phyloP scores from a whole-genome alignment of 1,284 basidiomycete genomes.

The Sporisorium iseilematis-ciliati region DNA sequence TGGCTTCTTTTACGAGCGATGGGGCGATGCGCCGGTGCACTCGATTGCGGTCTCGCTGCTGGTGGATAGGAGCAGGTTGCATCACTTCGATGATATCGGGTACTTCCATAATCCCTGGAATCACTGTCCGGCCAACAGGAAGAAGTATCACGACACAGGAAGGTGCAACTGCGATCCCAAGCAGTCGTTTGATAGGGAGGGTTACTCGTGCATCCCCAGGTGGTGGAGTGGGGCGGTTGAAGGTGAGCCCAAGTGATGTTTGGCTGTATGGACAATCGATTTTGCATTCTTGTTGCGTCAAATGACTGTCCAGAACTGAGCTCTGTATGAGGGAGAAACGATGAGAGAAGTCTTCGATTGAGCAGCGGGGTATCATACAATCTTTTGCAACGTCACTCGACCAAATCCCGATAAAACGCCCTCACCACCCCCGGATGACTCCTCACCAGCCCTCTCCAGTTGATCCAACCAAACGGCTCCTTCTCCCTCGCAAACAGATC shows the following conservation, averaged over 20 bases:
- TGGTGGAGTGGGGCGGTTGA: slow-evolving; percentile 59
- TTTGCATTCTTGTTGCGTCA: not conserved
- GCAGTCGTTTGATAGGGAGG: slow-evolving; percentile 59
- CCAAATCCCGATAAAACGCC: slow-evolving; percentile 39
- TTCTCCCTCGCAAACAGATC: slow-evolving; percentile 46
- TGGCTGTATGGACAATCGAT: not conserved
- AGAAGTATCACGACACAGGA: slow-evolving; percentile 64
- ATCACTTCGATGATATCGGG: slow-evolving; percentile 65
- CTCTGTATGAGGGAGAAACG: no score
- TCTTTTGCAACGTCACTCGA: not conserved
- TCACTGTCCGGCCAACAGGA: slow-evolving; percentile 61
- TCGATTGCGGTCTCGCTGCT: slow-evolving; percentile 66
- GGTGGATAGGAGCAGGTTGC: slow-evolving; percentile 48
- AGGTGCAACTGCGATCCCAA: slow-evolving; percentile 64
- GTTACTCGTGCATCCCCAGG: slow-evolving; percentile 59
- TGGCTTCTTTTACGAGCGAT: slow-evolving; percentile 76
- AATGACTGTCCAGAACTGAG: no score
- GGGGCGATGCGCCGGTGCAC: slow-evolving; percentile 82
- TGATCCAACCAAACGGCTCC: slow-evolving; percentile 55
- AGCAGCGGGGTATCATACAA: no score
- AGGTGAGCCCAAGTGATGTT: slow-evolving; percentile 49
- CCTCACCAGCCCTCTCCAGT: slow-evolving; percentile 57
- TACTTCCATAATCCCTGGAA: slow-evolving; percentile 65
- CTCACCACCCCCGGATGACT: slow-evolving; percentile 50
- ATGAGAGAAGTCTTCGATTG: no score